Conservation (phyloP, 2,329 filamentous ascomycete genomes). For the Drechslerella coelobrocha region DNA sequence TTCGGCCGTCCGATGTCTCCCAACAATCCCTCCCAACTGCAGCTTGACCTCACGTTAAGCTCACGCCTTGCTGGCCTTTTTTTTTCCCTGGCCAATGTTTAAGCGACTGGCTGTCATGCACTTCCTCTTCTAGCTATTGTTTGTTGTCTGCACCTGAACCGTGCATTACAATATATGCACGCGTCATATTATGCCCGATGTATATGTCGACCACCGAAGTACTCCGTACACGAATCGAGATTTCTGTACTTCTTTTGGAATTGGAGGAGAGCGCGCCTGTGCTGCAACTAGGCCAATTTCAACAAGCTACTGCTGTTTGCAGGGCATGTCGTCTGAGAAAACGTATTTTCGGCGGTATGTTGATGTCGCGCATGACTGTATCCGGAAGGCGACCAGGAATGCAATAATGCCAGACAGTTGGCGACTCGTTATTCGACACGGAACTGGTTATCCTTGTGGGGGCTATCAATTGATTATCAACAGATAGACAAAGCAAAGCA, state of each 20-base stretch:
- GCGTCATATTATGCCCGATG: too few relatives aligned
- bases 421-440: not conserved
- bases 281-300: not conserved
- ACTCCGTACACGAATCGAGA: too few relatives aligned
- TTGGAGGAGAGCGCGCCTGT: not conserved
- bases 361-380: not conserved
- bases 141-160: not conserved
- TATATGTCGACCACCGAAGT: too few relatives aligned
- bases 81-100: not conserved
- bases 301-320: too few relatives aligned
- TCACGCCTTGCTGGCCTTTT: conserved; percentile 1
- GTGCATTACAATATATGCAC: not conserved
- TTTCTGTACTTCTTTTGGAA: too few relatives aligned
- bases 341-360: not conserved
- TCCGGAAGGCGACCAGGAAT: conserved; percentile 1
- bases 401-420: not conserved
- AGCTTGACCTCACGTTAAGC: conserved; percentile 1
- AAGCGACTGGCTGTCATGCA: not conserved
- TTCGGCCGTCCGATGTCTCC: not conserved
- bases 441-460: not conserved
- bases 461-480: too few relatives aligned
- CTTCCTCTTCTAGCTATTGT: not conserved
- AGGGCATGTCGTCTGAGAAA: not conserved
- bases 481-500: too few relatives aligned
- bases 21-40: too few relatives aligned